phyloP scores from a whole-genome alignment of 164 flowering plant species.

The Macadamia integrifolia region DNA sequence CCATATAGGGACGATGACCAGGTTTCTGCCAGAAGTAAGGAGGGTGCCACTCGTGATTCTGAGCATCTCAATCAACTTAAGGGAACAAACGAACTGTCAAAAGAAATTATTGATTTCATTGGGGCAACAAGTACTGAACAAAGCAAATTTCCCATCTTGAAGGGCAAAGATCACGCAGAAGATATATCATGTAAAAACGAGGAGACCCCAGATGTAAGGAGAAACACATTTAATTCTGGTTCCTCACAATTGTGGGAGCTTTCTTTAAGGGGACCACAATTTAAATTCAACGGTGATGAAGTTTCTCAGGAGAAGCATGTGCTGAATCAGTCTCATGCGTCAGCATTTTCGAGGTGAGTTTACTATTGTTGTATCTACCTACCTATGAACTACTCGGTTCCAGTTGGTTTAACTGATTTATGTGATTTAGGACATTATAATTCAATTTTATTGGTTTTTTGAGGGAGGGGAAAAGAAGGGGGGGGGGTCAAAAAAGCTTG shows the following conservation, averaged over 20 bases:
- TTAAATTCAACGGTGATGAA: constrained; percentile 12
- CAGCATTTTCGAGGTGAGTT: constrained; percentile 47
- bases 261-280: constrained; percentile 29
- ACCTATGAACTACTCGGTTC: no score
- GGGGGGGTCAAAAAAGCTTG: no score
- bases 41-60: constrained; percentile 2
- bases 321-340: constrained; percentile 34
- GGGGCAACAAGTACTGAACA: constrained; percentile 16
- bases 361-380: not conserved
- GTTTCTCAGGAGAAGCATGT: constrained; percentile 23
- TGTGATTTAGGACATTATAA: not conserved
- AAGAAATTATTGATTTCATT: constrained; percentile 32
- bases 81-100: constrained; percentile 14
- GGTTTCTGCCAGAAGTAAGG: constrained; percentile 6
- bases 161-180: constrained; percentile 4
- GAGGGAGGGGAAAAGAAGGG: no score
- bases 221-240: constrained; percentile 9
- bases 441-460: constrained; percentile 1
- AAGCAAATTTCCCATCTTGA: constrained; percentile 4
- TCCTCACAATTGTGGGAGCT: constrained; percentile 31
- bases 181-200: constrained; percentile 4
- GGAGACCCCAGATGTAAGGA: constrained; percentile 1
- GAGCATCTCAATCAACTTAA: constrained; percentile 15
- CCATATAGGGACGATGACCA: constrained; percentile 9
- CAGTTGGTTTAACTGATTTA: no score